Conservation (phyloP, 2,329 filamentous ascomycete genomes). For the Pleurostoma richardsiae region DNA sequence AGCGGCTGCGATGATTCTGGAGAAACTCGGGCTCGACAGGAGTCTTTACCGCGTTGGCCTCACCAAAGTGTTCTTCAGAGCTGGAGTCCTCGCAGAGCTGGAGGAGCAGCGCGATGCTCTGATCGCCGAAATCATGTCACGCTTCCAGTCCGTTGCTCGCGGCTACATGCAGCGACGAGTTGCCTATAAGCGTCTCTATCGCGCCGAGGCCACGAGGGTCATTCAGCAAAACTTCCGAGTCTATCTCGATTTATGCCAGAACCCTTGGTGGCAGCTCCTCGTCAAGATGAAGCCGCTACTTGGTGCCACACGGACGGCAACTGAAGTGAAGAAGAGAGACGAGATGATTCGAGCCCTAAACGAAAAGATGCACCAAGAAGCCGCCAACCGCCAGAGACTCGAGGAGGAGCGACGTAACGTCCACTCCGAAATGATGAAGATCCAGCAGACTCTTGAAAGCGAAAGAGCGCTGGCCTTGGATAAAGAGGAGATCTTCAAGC, state of each 20-base stretch:
- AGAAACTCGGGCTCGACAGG: constrained; percentile 80
- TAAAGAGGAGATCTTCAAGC: constrained; percentile 98
- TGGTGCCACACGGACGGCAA: constrained; percentile 84
- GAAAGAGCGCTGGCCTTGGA: constrained; percentile 93
- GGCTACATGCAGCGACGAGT: constrained; percentile 85
- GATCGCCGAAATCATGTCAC: constrained; percentile 88
- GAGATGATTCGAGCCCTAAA: constrained; percentile 88
- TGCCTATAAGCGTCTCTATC: constrained; percentile 88
- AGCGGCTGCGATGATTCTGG: constrained; percentile 79
- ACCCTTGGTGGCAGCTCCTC: constrained; percentile 96
- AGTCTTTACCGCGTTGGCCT: constrained; percentile 88
- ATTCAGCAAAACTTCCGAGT: constrained; percentile 93
- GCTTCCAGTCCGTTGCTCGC: constrained; percentile 87
- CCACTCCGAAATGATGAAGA: constrained; percentile 79
- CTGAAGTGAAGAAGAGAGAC: constrained; percentile 91
- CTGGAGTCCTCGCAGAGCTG: constrained; percentile 90
- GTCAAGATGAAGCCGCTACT: constrained; percentile 93
- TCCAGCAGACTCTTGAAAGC: constrained; percentile 92
- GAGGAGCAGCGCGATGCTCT: constrained; percentile 93
- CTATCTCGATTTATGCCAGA: constrained; percentile 83
- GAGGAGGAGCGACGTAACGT: constrained; percentile 89
- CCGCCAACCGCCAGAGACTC: constrained; percentile 68
- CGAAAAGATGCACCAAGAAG: constrained; percentile 74
- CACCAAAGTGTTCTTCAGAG: constrained; percentile 97
- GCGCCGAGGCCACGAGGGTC: constrained; percentile 89